phyloP scores from a whole-genome alignment of 768 basidiomycete species.

The Podaxis sp. region DNA sequence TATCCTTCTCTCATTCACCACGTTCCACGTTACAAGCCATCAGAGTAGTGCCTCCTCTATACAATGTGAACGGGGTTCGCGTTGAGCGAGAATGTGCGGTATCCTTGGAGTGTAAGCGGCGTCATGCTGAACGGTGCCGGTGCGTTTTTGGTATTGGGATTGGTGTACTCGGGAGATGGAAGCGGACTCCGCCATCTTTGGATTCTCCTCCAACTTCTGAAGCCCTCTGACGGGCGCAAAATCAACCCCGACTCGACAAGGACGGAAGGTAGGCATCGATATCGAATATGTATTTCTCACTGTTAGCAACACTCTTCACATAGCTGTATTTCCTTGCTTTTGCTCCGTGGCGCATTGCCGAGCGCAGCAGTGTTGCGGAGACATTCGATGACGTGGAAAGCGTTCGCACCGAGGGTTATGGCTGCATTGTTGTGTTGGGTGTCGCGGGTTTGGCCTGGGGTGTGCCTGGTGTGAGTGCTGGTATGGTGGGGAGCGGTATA shows the following conservation, averaged over 20 bases:
- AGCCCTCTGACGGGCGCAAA: too few relatives aligned
- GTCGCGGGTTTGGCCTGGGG: slow-evolving; percentile 35
- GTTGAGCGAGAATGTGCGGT: slow-evolving; percentile 56
- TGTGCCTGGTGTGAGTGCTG: too few relatives aligned
- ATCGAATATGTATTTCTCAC: slow-evolving; percentile 36
- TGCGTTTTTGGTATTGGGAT: not conserved
- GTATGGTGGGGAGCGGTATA: too few relatives aligned
- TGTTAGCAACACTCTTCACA: slow-evolving; percentile 59
- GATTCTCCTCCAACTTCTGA: not conserved
- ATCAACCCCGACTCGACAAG: not conserved
- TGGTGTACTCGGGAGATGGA: slow-evolving; percentile 78
- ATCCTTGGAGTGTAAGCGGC: slow-evolving; percentile 73
- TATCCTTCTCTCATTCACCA: slow-evolving; percentile 70
- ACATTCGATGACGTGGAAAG: slow-evolving; percentile 98
- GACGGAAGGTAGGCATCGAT: slow-evolving; percentile 26
- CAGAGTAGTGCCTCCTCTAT: slow-evolving; percentile 86
- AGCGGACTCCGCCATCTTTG: slow-evolving; percentile 60
- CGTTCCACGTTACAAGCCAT: slow-evolving; percentile 90
- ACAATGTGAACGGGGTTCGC: slow-evolving; percentile 95
- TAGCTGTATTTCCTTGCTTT: slow-evolving; percentile 68
- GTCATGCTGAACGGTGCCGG: slow-evolving; percentile 56
- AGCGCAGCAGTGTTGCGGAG: slow-evolving; percentile 75
- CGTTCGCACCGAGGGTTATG: slow-evolving; percentile 97
- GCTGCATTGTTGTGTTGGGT: slow-evolving; percentile 63
- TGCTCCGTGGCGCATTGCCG: slow-evolving; percentile 69